Conservation (phyloP, 2,329 filamentous ascomycete species). For the Parastagonospora nodorum region DNA sequence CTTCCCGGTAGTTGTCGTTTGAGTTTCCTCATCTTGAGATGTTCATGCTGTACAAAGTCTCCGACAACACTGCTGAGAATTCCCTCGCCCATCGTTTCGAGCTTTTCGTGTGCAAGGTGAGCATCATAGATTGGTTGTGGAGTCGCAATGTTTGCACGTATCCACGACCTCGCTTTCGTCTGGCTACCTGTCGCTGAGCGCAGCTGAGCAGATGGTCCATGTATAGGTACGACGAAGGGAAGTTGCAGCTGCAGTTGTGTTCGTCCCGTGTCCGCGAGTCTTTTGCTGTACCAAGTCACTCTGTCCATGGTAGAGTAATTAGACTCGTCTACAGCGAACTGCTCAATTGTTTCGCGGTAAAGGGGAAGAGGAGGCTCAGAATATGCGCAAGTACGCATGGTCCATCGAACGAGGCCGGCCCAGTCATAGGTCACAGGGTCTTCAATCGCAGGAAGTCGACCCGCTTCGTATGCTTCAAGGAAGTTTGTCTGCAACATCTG, state of each 20-base stretch:
- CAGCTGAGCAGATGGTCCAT: slow-evolving; percentile 7
- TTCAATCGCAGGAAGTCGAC: slow-evolving; percentile 65
- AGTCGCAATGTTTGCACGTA: slow-evolving; percentile 52
- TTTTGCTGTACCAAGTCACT: slow-evolving; percentile 31
- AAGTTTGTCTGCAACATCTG: slow-evolving; percentile 69
- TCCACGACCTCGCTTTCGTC: slow-evolving; percentile 50
- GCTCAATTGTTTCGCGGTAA: slow-evolving; percentile 20
- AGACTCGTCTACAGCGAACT: slow-evolving; percentile 36
- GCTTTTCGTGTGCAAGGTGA: slow-evolving; percentile 47
- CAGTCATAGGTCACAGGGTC: slow-evolving; percentile 71
- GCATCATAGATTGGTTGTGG: slow-evolving; percentile 47
- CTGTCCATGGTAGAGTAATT: slow-evolving; percentile 31
- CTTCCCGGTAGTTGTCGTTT: slow-evolving; percentile 61
- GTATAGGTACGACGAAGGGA: slow-evolving; percentile 31
- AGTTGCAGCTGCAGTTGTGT: slow-evolving; percentile 30
- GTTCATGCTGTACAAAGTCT: slow-evolving; percentile 57
- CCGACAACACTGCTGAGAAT: slow-evolving; percentile 56
- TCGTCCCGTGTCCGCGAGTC: slow-evolving; percentile 28
- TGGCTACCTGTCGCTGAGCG: slow-evolving; percentile 12
- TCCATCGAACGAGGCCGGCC: slow-evolving; percentile 69
- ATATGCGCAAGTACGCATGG: slow-evolving; percentile 53
- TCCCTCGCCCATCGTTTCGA: slow-evolving; percentile 39
- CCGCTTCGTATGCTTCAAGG: slow-evolving; percentile 67
- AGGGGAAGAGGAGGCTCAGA: slow-evolving; percentile 32
- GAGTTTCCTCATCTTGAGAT: slow-evolving; percentile 66